Evolutionary conservation across 768 basidiomycete species (phyloP).

Genomic region (Hysterangium stoloniferum): DNA sequence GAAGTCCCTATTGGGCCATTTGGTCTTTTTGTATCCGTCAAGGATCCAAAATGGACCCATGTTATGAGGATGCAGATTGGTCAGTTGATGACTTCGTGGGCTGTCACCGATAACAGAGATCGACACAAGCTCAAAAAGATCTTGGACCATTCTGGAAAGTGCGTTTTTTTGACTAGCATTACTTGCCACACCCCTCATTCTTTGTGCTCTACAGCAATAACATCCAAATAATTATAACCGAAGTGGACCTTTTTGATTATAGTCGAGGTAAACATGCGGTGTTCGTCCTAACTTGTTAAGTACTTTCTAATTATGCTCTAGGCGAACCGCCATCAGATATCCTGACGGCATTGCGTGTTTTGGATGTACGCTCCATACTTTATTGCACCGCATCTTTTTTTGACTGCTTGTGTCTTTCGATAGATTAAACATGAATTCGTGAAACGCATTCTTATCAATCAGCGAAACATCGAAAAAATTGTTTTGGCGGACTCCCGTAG

Average conservation of each 20-base stretch:
- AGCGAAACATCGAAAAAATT: slow-evolving; percentile 58
- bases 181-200: not conserved
- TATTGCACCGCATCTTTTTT: not conserved
- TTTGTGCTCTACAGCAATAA: slow-evolving; percentile 31
- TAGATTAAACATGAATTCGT: slow-evolving; percentile 74
- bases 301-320: not conserved
- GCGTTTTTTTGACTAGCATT: slow-evolving; percentile 18
- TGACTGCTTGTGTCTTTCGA: slow-evolving; percentile 8
- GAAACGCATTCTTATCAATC: slow-evolving; percentile 75
- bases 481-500: slow-evolving; percentile 57
- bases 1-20: slow-evolving; percentile 70
- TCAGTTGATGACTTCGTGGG: slow-evolving; percentile 55
- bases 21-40: slow-evolving; percentile 68
- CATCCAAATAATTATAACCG: slow-evolving; percentile 51
- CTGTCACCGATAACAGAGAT: slow-evolving; percentile 66
- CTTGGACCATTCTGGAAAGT: slow-evolving; percentile 57
- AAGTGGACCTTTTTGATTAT: slow-evolving; percentile 78
- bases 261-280: slow-evolving; percentile 35
- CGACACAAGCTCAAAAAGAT: slow-evolving; percentile 47
- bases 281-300: not conserved
- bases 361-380: slow-evolving; percentile 49
- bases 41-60: slow-evolving; percentile 58
- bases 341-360: slow-evolving; percentile 71
- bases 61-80: slow-evolving; percentile 61
- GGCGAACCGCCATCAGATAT: slow-evolving; percentile 52